Evolutionary conservation across 164 flowering plant species (phyloP).

Genomic region (Magnolia changhungtana): DNA sequence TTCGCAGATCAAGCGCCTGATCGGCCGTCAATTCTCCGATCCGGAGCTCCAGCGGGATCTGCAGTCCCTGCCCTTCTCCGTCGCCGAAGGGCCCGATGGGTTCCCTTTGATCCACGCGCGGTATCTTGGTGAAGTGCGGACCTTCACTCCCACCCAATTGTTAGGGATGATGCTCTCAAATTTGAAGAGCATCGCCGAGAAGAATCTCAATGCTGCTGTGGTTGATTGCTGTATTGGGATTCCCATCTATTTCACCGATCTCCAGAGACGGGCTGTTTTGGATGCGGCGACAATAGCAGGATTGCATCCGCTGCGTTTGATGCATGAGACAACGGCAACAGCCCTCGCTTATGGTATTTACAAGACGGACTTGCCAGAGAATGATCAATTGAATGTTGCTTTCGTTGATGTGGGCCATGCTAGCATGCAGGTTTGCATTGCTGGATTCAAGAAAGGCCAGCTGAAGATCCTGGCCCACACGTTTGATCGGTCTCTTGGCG

Average conservation of each 20-base stretch:
- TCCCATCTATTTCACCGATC: conserved; percentile 85
- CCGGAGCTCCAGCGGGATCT: conserved; percentile 84
- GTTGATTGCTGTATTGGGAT: conserved; percentile 96
- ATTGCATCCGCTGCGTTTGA: conserved; percentile 65
- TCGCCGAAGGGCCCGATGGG: conserved; percentile 94
- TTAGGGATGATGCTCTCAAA: conserved; percentile 82
- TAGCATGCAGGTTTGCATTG: conserved; percentile 88
- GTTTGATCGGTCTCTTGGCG: conserved; percentile 72
- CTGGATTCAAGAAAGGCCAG: conserved; percentile 84
- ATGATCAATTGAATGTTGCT: conserved; percentile 76
- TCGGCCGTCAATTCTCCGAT: conserved; percentile 73
- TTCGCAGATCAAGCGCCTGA: conserved; percentile 76
- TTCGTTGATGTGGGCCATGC: conserved; percentile 87
- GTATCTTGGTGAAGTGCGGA: conserved; percentile 63
- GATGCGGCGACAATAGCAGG: conserved; percentile 96
- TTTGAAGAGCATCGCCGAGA: conserved; percentile 83
- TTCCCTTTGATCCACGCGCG: conserved; percentile 69
- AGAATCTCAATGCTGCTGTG: conserved; percentile 87
- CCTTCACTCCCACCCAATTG: conserved; percentile 80
- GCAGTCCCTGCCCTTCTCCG: conserved; percentile 61
- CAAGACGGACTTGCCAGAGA: conserved; percentile 88
- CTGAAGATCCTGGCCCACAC: conserved; percentile 68
- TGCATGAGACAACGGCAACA: conserved; percentile 89
- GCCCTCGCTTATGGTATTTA: conserved; percentile 92
- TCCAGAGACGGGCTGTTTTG: conserved; percentile 82